Evolutionary conservation across 352 stramenopile genomes (phyloP), one percentile per base, ranked within the genome.

Genomic region (Pythium biforme): DNA sequence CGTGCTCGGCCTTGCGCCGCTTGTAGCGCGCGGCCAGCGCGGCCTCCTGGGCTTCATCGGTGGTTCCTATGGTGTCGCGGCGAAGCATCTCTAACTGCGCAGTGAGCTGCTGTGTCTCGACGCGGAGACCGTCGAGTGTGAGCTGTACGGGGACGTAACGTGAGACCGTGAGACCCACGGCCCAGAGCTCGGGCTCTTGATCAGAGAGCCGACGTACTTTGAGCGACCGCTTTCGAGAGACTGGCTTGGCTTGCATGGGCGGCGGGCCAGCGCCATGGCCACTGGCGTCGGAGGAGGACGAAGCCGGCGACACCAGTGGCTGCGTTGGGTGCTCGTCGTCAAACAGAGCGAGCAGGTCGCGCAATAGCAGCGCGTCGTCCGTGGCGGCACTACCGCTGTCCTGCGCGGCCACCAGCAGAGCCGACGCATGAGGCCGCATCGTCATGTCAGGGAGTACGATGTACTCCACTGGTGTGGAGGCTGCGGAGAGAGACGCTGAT

Each of bases 221-320:
- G 5, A 40, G 4, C 34, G 34, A 17, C 14, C 34, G 34, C 34
- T 40, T 40, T 5, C 34, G 34, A 9, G 8, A 40, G 2, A 17
- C 9, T 4, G 34, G 34, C 34, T 40, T 40, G 34, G 31, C 31
- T 34, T 34, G 5, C 31, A 17, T 2, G 6, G 34, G 34, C 6
- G 34, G 34, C 34, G 34, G 34, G 34, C 6, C 34, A 40, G 34
- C 7, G 34, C 34, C 14, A 17, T 40, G 6, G 14, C 34, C 34
- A 17, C 34, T 40, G 34, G 31, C 10, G 31, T n/a, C n/a, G n/a
- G 34, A 17, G 25, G 52, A 39, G 9, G 51, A 37, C 64, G 75
- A 37, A n/a, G 12, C 62, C 70, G 43, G 72, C 63, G 2, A 70
- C 73, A 14, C 69, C 66, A 55, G 71, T 63, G 59, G 31, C 12